Evolutionary conservation across 192 early-diverging fungal species (phyloP).

Genomic region (Coemansia furcata): DNA sequence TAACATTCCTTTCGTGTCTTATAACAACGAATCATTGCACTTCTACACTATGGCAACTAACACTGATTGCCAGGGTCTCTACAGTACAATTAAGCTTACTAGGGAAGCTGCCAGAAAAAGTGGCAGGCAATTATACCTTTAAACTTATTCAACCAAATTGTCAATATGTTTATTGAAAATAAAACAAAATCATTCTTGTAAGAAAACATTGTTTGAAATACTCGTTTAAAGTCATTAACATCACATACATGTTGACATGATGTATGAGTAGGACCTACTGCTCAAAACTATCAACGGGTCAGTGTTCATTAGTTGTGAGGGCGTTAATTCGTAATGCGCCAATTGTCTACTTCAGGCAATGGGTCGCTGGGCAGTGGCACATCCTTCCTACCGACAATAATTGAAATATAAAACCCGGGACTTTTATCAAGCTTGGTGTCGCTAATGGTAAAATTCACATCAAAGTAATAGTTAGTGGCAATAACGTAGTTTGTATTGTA

Average conservation of each 20-base stretch:
- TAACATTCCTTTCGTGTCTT: too few species aligned
- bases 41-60: too few species aligned
- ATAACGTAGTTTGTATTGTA: background rate
- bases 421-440: background rate
- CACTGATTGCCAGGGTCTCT: too few species aligned
- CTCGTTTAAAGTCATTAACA: background rate
- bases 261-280: background rate
- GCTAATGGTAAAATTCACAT: background rate
- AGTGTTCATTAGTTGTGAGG: background rate
- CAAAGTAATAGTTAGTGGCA: background rate
- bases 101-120: background rate
- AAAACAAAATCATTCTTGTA: background rate
- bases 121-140: background rate
- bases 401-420: background rate
- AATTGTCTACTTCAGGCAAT: background rate
- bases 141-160: background rate
- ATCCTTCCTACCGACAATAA: background rate
- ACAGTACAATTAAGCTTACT: too few species aligned
- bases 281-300: background rate
- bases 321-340: background rate
- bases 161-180: background rate
- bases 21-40: too few species aligned
- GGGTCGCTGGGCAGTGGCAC: too few species aligned
- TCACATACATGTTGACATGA: background rate
- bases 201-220: background rate